Evolutionary conservation across 2,329 filamentous ascomycete genomes (phyloP).

Genomic region (Hyphodiscus sp.): DNA sequence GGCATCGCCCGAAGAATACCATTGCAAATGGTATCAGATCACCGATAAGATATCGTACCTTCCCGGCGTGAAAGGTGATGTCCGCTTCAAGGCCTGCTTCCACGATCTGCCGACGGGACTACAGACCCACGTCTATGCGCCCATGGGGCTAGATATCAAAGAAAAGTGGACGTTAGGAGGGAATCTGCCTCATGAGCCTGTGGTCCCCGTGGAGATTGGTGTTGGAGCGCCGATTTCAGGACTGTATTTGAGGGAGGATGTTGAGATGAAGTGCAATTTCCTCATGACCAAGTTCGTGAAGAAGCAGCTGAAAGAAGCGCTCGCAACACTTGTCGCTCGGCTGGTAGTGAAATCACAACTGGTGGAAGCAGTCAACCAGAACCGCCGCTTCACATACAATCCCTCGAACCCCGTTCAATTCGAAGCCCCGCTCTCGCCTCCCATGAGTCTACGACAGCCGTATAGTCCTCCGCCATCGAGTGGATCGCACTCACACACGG

Average conservation of each 20-base stretch:
- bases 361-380: constrained; percentile 13
- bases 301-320: constrained; percentile 72
- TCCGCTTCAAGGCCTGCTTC: constrained; percentile 77
- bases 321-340: constrained; percentile 60
- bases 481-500: no score
- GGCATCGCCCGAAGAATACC: constrained; percentile 63
- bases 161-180: constrained; percentile 74
- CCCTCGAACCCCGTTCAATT: not conserved
- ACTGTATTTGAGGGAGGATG: constrained; percentile 75
- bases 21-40: constrained; percentile 70
- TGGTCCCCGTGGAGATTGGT: constrained; percentile 59
- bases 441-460: not conserved
- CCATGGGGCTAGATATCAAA: constrained; percentile 72
- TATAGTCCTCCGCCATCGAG: not conserved
- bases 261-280: constrained; percentile 75
- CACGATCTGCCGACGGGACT: constrained; percentile 66
- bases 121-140: constrained; percentile 78
- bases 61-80: constrained; percentile 59
- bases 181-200: constrained; percentile 62
- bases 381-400: constrained; percentile 8
- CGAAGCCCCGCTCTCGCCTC: not conserved
- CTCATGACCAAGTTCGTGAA: constrained; percentile 72
- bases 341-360: constrained; percentile 46
- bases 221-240: constrained; percentile 59
- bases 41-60: constrained; percentile 73